Evolutionary conservation across 169 alveolate genomes (phyloP).

Genomic region (Plasmodium gallinaceum): DNA sequence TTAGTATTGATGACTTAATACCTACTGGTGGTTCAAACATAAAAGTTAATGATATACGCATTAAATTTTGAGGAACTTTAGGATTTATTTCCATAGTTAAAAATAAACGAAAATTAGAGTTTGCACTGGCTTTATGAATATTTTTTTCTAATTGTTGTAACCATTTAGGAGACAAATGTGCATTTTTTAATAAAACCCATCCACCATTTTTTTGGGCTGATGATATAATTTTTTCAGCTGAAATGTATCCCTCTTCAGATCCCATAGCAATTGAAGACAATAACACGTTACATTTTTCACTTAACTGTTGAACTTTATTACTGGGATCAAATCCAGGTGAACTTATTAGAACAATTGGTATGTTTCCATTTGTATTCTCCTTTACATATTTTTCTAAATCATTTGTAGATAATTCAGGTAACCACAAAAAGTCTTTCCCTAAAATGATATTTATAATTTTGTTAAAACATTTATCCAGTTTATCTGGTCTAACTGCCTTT

Average conservation of each 20-base stretch:
- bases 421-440: conserved; percentile 90
- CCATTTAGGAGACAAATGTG: conserved; percentile 97
- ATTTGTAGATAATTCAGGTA: conserved; percentile 89
- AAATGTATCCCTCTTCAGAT: conserved; percentile 95
- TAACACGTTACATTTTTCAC: conserved; percentile 90
- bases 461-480: conserved; percentile 89
- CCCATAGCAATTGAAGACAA: conserved; percentile 97
- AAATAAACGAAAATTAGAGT: conserved; percentile 94
- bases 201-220: conserved; percentile 95
- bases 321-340: conserved; percentile 99
- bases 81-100: conserved; percentile 97
- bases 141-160: conserved; percentile 95
- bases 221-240: conserved; percentile 94
- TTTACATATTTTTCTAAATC: conserved; percentile 91
- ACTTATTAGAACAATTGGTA: conserved; percentile 94
- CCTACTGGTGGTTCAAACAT: conserved; percentile 99
- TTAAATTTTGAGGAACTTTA: conserved; percentile 92
- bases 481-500: conserved; percentile 96
- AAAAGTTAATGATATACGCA: conserved; percentile 94
- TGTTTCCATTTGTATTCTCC: conserved; percentile 91
- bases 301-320: conserved; percentile 92
- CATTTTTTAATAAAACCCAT: conserved; percentile 98
- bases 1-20: conserved; percentile 92
- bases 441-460: conserved; percentile 89
- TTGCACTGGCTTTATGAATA: conserved; percentile 91